Base-by-base conservation (phyloP, 176 grass and related monocot species). In the Rhynchospora pubera region DNA sequence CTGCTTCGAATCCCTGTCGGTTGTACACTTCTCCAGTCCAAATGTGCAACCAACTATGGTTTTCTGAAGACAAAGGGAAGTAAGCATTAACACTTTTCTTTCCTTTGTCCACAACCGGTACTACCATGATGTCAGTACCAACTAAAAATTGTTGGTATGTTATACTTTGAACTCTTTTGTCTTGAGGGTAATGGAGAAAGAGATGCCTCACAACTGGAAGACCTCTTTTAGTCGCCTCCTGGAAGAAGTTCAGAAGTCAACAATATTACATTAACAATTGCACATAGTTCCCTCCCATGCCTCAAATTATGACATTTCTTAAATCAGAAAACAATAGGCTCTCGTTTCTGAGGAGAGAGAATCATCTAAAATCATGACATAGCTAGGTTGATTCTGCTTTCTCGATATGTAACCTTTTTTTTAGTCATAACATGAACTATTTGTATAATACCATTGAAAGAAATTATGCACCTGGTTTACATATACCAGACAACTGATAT, bases 61-160 rank as follows among this genome's bases (percentile, higher is more conserved):
- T 85, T 4, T 21, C 77, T 59, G 86, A 73, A 11, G 86, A 82
- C 4, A 61, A 34, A 0, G 94, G 94, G 56, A 97, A 94, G 86
- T 97, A 97, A 39, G 85, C 90, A 4, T 89, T 87, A 21, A 97
- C 94, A 11, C 43, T 8, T 79, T 65, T 91, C 46, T 84, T 85
- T 10, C 88, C 90, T 83, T 94, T 94, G 81, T 97, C 94, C 6
- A 97, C 77, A 0, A 97, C 91, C 6, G 94, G 94, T 80, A 94
- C 94, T 6, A 97, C 90, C 47, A 97, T 3, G 64, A 97, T 81
- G 83, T 97, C 94, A 52, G 86, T 89, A 9, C 94, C 91, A 6
- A 97, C 85, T 0, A 97, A 73, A 60, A 97, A 97, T 75, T 97
- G 88, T 57, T 97, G 84, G 90, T 92, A 91, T 15, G 94, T 92